Base-by-base conservation (phyloP, 306 rosid species). In the Vigna unguiculata region DNA sequence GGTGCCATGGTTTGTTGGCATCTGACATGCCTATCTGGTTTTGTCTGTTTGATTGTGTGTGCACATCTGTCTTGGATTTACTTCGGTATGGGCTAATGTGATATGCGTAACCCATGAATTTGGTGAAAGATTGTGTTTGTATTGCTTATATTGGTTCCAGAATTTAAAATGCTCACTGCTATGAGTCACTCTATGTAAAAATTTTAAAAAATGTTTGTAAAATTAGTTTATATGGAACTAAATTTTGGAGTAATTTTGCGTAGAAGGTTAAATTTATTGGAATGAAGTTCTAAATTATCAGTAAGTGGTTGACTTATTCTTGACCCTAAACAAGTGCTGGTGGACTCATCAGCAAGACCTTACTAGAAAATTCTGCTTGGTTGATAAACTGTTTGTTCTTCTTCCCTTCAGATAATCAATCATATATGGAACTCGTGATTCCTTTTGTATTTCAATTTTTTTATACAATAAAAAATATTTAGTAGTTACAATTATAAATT, bases 291-390 rank as follows among this genome's bases (percentile, higher is more conserved):
- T 15, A 40, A 47, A 48, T 82, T 14, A 20, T 48, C 41, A 24
- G 34, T 57, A 48, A 38, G 8, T 25, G 45, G 47, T 53, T 34
- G 38, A 60, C 73, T 65, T 48, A 40, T 51, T 69, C 49, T 68
- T 73, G 51, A 59, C 24, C 36, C 46, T 77, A 15, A 54, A 45
- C 67, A 64, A 53, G 67, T 77, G 57, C 41, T 71, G 57, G 66
- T 65, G 53, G 71, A n/a, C 67, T 73, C 40, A 21, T 73, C 6
- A 49, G 63, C 30, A 32, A 46, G 60, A 65, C 49, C 46, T 10
- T 57, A 40, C 38, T 28, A 77, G 65, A 77, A 66, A 21, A 54
- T 61, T 63, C 32, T 71, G 17, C 68, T 48, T 62, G 55, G 57
- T 32, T 41, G 9, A 20, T 70, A 22, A 38, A 2, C 38, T n/a